phyloP scores from a whole-genome alignment of 1,284 basidiomycete genomes.

The Pascua guehoae region DNA sequence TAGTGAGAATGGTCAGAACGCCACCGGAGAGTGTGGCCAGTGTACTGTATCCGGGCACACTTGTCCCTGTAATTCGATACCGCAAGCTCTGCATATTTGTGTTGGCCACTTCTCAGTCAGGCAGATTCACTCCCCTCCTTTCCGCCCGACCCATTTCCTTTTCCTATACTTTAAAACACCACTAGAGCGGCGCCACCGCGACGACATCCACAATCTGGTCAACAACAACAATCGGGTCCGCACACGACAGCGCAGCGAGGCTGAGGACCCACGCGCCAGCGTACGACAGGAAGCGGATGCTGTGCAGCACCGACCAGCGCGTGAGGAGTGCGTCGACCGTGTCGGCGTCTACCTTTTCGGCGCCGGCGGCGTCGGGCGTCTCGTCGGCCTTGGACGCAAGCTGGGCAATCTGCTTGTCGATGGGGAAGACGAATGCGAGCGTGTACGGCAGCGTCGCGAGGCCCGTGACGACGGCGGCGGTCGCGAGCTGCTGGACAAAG shows the following conservation, averaged over 20 bases:
- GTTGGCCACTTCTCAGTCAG: no score
- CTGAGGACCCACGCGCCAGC: slow-evolving; percentile 7
- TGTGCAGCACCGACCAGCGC: slow-evolving; percentile 23
- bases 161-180: no score
- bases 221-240: neutral
- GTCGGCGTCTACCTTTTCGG: neutral
- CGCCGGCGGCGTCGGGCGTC: neutral
- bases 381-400: slow-evolving; percentile 7
- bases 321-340: slow-evolving; percentile 16
- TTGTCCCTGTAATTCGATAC: no score
- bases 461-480: slow-evolving; percentile 18
- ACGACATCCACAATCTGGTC: slow-evolving; percentile 3
- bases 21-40: no score
- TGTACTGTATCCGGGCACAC: no score
- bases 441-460: slow-evolving; percentile 26
- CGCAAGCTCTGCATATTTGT: no score
- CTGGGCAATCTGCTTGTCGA: slow-evolving; percentile 20
- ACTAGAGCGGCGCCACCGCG: no score
- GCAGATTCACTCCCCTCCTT: no score
- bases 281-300: slow-evolving; percentile 11
- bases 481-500: slow-evolving; percentile 16
- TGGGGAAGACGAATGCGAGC: slow-evolving; percentile 9
- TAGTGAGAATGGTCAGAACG: neutral
- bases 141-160: no score
- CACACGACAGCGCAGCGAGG: slow-evolving; percentile 9